Evolutionary conservation across 2,329 filamentous ascomycete species (phyloP), one percentile per base, ranked within the genome.

Genomic region (Juglanconis oblonga): DNA sequence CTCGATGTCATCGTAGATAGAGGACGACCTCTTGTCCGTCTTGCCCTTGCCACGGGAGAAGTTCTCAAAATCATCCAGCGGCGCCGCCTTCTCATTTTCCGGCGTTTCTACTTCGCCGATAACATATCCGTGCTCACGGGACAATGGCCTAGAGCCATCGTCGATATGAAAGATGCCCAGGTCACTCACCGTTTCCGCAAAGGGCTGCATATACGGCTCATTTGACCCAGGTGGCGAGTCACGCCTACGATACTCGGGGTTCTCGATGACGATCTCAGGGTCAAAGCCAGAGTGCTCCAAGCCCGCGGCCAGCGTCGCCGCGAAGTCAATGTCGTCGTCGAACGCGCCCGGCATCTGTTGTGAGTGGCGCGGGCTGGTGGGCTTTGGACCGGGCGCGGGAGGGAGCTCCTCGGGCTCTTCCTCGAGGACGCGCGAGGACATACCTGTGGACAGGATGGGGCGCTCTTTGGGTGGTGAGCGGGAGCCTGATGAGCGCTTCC

Each of bases 211-310:
- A 65, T 86, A 86, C 59, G 47, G 33, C 54, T 83, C 81, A 64
- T 84, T 81, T 4, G 85, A 82, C 4, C 82, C 82, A 4, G 86
- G 85, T 7, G 87, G 85, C 1, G 87, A 88, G 56, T 85, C 81
- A 33, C 88, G 85, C 54, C 79, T 81, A 64, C 84, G 84, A 67
- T 87, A 91, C 1, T 72, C 76, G 0, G 85, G 83, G 66, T 91
- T 81, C 50, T 90, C 78, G 40, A 89, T 87, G 50, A 91, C 85
- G 59, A 91, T 85, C 45, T 88, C 82, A 4, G 87, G 84, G 67
- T 90, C 82, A 64, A 92, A 91, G 0, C 89, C 89, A 50, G 86
- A 83, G n/a, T 86, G 82, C 68, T 87, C 76, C 52, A 90, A 77
- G 1, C 86, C 87, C 52, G 88, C 89, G 59, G 88, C 87, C 51